Conservation (phyloP, 306 rosid genomes). For the Quercus glauca region DNA sequence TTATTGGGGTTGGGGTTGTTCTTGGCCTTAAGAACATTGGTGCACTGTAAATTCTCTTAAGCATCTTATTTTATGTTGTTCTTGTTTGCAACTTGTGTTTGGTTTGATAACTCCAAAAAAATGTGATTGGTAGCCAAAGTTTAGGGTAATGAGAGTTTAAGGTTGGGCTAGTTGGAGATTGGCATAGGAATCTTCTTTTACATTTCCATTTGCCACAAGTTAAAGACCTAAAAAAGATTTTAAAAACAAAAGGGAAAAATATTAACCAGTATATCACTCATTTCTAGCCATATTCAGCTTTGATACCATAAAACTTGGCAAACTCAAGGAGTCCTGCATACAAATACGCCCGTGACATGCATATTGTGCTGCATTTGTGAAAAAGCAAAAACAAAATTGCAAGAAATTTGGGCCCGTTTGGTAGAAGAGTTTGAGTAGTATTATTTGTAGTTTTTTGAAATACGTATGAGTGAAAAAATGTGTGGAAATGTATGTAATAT, state of each 20-base stretch:
- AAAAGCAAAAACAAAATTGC: no score
- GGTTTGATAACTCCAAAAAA: background rate
- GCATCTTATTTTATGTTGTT: slow-evolving; percentile 1
- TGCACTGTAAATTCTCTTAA: slow-evolving; percentile 44
- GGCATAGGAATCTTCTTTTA: background rate
- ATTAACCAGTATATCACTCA: no score
- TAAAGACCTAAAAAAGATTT: background rate
- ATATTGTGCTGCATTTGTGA: no score
- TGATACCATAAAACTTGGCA: no score
- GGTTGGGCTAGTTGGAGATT: background rate
- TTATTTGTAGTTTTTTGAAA: no score
- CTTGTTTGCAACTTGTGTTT: background rate
- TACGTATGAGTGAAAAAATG: no score
- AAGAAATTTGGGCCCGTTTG: no score
- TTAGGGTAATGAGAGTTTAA: background rate
- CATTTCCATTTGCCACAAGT: background rate
- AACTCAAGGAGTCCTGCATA: no score
- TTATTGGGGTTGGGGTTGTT: slow-evolving; percentile 94
- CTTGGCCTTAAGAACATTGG: slow-evolving; percentile 90
- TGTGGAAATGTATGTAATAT: no score
- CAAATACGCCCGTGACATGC: no score
- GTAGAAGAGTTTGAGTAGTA: no score
- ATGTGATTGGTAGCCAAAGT: background rate
- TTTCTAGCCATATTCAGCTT: no score
- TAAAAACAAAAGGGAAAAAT: background rate